Conservation (phyloP, 169 alveolate genomes). For the Plasmodium knowlesi region DNA sequence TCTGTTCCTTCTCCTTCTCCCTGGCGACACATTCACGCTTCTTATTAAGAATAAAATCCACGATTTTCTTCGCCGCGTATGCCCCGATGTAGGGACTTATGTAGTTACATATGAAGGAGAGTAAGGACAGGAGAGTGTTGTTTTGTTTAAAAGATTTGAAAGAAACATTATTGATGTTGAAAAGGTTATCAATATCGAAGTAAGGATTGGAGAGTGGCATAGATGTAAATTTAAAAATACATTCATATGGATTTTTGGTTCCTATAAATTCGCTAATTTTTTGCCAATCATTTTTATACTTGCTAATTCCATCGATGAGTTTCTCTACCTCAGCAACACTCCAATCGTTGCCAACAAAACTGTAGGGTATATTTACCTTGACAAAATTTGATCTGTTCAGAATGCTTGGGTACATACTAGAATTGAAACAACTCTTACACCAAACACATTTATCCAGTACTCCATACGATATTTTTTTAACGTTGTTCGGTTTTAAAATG, state of each 20-base stretch:
- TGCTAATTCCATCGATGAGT: conserved; percentile 46
- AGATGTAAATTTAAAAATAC: conserved; percentile 56
- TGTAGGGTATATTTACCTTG: conserved; percentile 45
- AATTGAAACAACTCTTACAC: conserved; percentile 38
- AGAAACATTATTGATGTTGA: conserved; percentile 23
- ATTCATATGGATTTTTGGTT: conserved; percentile 58
- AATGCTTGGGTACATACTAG: conserved; percentile 49
- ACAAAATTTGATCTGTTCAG: conserved; percentile 48
- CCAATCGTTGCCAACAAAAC: conserved; percentile 20
- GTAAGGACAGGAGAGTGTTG: conserved; percentile 42
- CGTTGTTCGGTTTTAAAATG: conserved; percentile 44
- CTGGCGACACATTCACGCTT: not conserved
- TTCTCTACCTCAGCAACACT: conserved; percentile 25
- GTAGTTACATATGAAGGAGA: conserved; percentile 62
- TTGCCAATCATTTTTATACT: conserved; percentile 61
- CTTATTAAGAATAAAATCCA: conserved; percentile 28
- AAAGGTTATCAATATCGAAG: conserved; percentile 46
- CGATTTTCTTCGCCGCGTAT: conserved; percentile 70
- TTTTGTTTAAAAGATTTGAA: conserved; percentile 47
- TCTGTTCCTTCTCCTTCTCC: not conserved
- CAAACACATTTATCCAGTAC: conserved; percentile 69
- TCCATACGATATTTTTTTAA: conserved; percentile 51
- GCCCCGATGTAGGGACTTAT: conserved; percentile 72
- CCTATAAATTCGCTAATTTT: conserved; percentile 25
- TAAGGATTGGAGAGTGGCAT: conserved; percentile 67